These are phyloP conservation scores for Cladophialophora immunda DNA, from an alignment of 2,329 filamentous ascomycete genomes.

Conservation along the genomic window DNA sequence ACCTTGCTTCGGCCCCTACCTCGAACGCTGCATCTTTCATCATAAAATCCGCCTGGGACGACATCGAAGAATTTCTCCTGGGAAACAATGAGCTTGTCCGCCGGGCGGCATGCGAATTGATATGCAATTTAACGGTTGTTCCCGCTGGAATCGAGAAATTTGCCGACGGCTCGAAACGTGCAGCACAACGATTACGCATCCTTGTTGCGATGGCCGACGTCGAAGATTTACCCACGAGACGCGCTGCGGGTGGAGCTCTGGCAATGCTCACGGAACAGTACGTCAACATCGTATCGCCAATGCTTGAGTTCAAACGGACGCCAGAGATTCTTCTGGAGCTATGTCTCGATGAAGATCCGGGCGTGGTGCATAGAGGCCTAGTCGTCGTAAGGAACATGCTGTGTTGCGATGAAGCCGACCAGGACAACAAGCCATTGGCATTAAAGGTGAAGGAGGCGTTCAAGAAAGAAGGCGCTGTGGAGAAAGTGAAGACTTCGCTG, in stretches of 20 bases:
- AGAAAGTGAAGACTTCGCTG: constrained; percentile 73
- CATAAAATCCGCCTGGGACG: constrained; percentile 75
- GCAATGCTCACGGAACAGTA: constrained; percentile 85
- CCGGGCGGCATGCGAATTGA: constrained; percentile 84
- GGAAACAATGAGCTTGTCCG: constrained; percentile 77
- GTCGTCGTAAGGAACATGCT: constrained; percentile 80
- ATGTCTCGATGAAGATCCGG: constrained; percentile 72
- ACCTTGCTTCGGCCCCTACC: constrained; percentile 75
- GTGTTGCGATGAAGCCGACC: constrained; percentile 49
- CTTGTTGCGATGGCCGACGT: constrained; percentile 87
- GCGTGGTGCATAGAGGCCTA: constrained; percentile 70
- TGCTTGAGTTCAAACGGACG: constrained; percentile 68
- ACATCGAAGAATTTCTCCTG: constrained; percentile 84
- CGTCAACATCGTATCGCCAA: constrained; percentile 69
- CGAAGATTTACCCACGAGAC: constrained; percentile 79
- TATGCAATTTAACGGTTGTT: constrained; percentile 79
- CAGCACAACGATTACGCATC: constrained; percentile 79
- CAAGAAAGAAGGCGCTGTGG: constrained; percentile 69
- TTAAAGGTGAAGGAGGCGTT: constrained; percentile 67
- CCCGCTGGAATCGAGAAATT: constrained; percentile 56
- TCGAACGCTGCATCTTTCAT: constrained; percentile 69
- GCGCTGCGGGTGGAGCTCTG: constrained; percentile 86
- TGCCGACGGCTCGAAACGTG: constrained; percentile 66
- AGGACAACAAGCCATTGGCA: constrained; percentile 69
- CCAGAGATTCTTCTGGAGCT: constrained; percentile 81